Evolutionary conservation across 495 filamentous ascomycete genomes (phyloP).

Genomic region (Neurospora discreta): DNA sequence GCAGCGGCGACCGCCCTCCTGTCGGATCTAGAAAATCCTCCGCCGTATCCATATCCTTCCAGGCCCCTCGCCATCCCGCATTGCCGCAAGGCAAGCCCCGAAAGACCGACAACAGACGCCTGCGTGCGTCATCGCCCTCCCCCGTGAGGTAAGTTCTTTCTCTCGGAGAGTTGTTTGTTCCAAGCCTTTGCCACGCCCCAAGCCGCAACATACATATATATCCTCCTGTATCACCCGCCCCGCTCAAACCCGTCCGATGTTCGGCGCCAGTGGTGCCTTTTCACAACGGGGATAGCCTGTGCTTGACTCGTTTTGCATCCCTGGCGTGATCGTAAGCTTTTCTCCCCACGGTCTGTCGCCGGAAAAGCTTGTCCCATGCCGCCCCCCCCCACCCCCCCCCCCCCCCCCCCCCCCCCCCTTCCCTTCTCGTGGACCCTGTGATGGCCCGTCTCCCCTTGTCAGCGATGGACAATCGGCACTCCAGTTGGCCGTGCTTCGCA

Average conservation of each 20-base stretch:
- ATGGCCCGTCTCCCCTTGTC: neutral
- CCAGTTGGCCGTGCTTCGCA: neutral
- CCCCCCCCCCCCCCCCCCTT: too few species aligned
- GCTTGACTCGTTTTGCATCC: neutral
- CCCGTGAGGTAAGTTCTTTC: conserved; percentile 33
- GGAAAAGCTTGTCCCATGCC: neutral
- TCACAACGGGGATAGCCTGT: conserved; percentile 2
- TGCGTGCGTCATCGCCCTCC: conserved; percentile 35
- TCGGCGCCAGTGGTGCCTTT: conserved; percentile 15
- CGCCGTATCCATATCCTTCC: conserved; percentile 31
- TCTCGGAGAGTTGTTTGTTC: neutral
- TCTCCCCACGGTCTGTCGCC: neutral
- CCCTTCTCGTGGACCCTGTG: neutral
- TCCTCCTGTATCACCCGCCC: neutral
- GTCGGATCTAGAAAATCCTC: conserved; percentile 32
- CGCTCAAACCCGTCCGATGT: neutral
- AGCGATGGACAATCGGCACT: neutral
- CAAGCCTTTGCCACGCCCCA: conserved; percentile 1
- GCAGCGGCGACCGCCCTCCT: conserved; percentile 7
- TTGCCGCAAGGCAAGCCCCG: conserved; percentile 35
- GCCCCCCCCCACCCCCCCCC: too few species aligned
- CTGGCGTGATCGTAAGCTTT: neutral
- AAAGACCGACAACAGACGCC: conserved; percentile 29
- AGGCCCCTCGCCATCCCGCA: conserved; percentile 26
- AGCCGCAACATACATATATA: conserved; percentile 4